Evolutionary conservation across 306 rosid genomes (phyloP).

Genomic region (Malus orientalis): DNA sequence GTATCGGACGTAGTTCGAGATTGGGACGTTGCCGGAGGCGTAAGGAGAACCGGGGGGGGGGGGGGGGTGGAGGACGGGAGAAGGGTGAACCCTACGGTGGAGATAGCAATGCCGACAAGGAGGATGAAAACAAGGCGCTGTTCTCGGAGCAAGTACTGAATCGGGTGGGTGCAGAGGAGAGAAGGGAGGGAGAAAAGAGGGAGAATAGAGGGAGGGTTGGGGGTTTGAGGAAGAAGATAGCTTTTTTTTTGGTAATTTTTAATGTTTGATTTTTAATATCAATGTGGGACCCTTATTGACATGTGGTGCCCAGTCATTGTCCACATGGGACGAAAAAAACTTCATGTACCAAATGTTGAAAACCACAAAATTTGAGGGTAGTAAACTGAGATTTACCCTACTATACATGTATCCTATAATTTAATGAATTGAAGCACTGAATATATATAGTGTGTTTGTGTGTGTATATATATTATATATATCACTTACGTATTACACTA

Average conservation of each 20-base stretch:
- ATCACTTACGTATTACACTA: neutral
- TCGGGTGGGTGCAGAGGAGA: constrained; percentile 28
- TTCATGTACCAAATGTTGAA: too few species aligned
- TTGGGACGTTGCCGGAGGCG: constrained; percentile 8
- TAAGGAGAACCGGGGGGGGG: neutral
- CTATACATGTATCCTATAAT: too few species aligned
- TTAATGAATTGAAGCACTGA: neutral
- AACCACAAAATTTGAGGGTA: too few species aligned
- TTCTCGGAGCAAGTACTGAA: constrained; percentile 75
- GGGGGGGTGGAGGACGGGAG: constrained; percentile 22
- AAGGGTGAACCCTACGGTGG: constrained; percentile 50
- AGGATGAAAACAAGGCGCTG: constrained; percentile 71
- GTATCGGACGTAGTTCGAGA: constrained; percentile 21
- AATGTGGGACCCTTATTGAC: too few species aligned
- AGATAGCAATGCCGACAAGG: constrained; percentile 63
- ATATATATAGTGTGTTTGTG: neutral
- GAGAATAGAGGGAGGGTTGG: too few species aligned
- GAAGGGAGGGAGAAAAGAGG: too few species aligned
- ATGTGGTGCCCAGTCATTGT: too few species aligned
- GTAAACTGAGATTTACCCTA: too few species aligned
- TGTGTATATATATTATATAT: neutral
- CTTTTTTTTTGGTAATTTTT: too few species aligned
- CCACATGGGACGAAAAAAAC: too few species aligned
- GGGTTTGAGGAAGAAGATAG: too few species aligned
- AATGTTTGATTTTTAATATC: too few species aligned